Conservation (phyloP, 495 filamentous ascomycete species). For the Penicillium cataractarum region DNA sequence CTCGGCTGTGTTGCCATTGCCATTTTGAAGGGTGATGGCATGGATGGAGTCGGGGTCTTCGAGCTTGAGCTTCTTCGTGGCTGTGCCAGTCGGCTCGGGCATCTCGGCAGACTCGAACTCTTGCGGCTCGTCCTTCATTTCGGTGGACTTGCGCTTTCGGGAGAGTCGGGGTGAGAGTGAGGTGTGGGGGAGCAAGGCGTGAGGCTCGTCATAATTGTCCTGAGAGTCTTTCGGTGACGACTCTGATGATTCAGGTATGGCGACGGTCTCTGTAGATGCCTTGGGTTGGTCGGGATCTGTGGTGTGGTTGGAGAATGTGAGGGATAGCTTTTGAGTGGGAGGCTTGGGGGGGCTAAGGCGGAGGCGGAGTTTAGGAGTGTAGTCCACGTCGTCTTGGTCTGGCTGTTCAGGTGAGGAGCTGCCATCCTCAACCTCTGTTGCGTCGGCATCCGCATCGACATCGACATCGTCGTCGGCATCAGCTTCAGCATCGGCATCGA, state of each 20-base stretch:
- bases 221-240: neutral
- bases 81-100: constrained; percentile 13
- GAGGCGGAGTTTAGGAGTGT: constrained; percentile 11
- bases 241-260: neutral
- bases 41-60: constrained; percentile 32
- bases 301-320: neutral
- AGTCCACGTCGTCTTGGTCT: constrained; percentile 6
- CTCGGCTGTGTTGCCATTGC: constrained; percentile 23
- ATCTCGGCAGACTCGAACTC: constrained; percentile 16
- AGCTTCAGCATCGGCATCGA: constrained; percentile 3
- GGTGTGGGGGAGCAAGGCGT: neutral
- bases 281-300: neutral
- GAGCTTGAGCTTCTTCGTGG: constrained; percentile 38
- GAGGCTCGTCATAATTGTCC: neutral
- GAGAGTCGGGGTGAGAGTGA: constrained; percentile 23
- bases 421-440: constrained; percentile 14
- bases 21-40: constrained; percentile 28
- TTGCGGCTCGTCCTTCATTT: constrained; percentile 28
- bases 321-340: neutral
- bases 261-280: neutral
- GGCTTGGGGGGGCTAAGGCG: constrained; percentile 7
- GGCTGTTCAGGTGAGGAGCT: neutral
- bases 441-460: constrained; percentile 4
- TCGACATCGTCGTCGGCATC: constrained; percentile 19
- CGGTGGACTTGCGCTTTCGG: constrained; percentile 39